Evolutionary conservation across 352 stramenopile species (phyloP), one percentile per base, ranked within the genome.

Genomic region (Phytophthora pseudosyringae): DNA sequence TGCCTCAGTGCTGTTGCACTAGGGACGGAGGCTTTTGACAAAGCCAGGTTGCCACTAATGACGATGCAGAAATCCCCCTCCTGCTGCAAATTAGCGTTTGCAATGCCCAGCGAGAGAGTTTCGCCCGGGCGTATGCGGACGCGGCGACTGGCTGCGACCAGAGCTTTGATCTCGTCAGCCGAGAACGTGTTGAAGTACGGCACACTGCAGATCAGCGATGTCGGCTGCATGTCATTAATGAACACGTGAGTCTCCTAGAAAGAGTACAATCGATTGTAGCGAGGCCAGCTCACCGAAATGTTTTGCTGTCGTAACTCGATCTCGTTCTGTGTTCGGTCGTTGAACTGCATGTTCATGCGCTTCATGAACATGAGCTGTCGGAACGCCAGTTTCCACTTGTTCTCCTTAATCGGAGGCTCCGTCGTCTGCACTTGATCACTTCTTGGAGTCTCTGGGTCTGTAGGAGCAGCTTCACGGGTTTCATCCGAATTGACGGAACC

Each of bases 341-440:
- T 90, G 44, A 90, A 85, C 56, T 91, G 73, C 79, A 88, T 85
- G 58, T 93, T 89, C 81, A 91, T 91, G 32, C 77, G 65, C 61
- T 91, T 91, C 80, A 93, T 91, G 70, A 93, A 91, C 71, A 90
- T 81, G 36, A 93, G 76, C 56, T 93, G 85, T 10, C 81, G 79
- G 46, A 93, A 88, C 33, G 79, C 79, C 45, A 91, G 74, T 54
- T 93, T 93, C 85, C 81, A 90, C 64, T 78, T 80, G 70, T 84
- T 90, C 59, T 88, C 79, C 44, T 76, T 70, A 4, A 21, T 47
- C 7, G 53, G 56, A 16, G 38, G 45, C 5, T 35, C 40, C n/a
- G n/a, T 16, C 18, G 35, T 11, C 28, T 21, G 5, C 13, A 3
- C 15, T 21, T 18, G 9, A 25, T 15, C 36, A 58, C 5, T 16